phyloP scores from a whole-genome alignment of 2,329 filamentous ascomycete genomes.

The Raffaelea albimanens region DNA sequence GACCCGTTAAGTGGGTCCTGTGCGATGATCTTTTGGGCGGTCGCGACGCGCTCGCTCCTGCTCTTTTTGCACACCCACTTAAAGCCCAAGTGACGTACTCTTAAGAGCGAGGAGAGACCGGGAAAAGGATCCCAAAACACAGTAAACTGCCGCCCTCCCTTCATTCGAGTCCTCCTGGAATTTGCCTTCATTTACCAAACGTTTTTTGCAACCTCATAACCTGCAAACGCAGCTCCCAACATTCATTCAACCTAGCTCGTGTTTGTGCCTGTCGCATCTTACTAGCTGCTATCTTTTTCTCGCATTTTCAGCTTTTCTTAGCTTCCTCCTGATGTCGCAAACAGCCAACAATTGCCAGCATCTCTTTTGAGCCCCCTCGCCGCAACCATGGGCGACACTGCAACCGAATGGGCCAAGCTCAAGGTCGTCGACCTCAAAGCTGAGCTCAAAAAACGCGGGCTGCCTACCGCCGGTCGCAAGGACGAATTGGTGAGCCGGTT shows the following conservation, averaged over 20 bases:
- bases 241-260: neutral
- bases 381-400: constrained; percentile 25
- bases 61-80: too few relatives aligned
- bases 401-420: constrained; percentile 44
- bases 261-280: neutral
- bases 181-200: constrained; percentile 12
- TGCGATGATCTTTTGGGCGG: too few relatives aligned
- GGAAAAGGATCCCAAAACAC: too few relatives aligned
- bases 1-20: too few relatives aligned
- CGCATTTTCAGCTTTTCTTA: neutral
- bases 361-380: neutral
- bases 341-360: neutral
- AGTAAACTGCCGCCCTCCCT: too few relatives aligned
- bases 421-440: constrained; percentile 69
- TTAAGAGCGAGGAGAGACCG: too few relatives aligned
- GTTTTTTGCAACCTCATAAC: constrained; percentile 7
- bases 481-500: constrained; percentile 61
- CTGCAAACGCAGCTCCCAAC: constrained; percentile 3
- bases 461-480: constrained; percentile 61
- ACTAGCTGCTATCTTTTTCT: neutral
- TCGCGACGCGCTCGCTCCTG: too few relatives aligned
- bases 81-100: too few relatives aligned
- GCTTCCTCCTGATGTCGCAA: neutral
- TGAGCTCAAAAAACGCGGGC: constrained; percentile 63
- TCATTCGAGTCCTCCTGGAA: constrained; percentile 32